Conservation (phyloP, 768 basidiomycete genomes). For the Lactarius quietus region DNA sequence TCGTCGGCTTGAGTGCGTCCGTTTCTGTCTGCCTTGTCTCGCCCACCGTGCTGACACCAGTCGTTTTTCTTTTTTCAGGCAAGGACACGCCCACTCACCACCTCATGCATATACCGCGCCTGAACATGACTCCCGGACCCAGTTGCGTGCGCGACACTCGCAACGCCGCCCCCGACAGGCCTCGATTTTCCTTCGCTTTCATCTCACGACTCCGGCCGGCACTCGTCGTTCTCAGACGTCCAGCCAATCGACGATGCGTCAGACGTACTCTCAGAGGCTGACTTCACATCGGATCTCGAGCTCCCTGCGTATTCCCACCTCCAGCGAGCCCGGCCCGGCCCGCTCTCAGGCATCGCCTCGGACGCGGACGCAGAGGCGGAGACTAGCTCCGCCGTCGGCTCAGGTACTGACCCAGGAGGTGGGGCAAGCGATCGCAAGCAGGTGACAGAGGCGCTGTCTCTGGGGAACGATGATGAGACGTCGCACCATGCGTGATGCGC, state of each 20-base stretch:
- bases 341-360: slow-evolving; percentile 32
- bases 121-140: slow-evolving; percentile 64
- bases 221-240: slow-evolving; percentile 34
- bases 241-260: slow-evolving; percentile 27
- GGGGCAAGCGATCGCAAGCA: slow-evolving; percentile 16
- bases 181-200: slow-evolving; percentile 51
- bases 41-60: neutral
- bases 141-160: slow-evolving; percentile 40
- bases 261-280: slow-evolving; percentile 28
- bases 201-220: slow-evolving; percentile 47
- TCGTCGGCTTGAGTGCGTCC: slow-evolving; percentile 79
- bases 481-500: slow-evolving; percentile 28
- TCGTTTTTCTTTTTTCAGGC: slow-evolving; percentile 37
- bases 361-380: slow-evolving; percentile 33
- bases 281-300: slow-evolving; percentile 31
- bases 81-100: slow-evolving; percentile 55
- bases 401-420: neutral
- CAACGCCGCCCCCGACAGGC: slow-evolving; percentile 75
- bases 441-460: slow-evolving; percentile 33
- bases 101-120: slow-evolving; percentile 76
- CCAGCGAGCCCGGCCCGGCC: neutral
- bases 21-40: neutral
- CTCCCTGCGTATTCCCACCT: neutral
- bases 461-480: slow-evolving; percentile 32
- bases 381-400: slow-evolving; percentile 5